Percentiles rank a stretch among this genome's conserved stretches.
Evolutionary conservation across 1,139 yeast genomes (phyloP).

Genomic region (Pichia cactophila): DNA sequence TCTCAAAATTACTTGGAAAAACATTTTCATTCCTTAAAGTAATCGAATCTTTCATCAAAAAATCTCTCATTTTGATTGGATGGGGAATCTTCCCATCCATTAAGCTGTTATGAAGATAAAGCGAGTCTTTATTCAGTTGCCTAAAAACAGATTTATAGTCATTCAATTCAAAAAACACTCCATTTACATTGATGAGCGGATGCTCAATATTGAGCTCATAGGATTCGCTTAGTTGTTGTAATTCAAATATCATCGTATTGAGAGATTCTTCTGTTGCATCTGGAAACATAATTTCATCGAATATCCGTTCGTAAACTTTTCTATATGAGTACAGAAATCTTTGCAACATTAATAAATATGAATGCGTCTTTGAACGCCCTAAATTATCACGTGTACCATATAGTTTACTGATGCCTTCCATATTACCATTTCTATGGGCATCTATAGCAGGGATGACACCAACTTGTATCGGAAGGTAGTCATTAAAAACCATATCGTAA

Average conservation of each 20-base stretch:
- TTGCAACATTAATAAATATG: slow-evolving; percentile 19
- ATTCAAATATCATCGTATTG: slow-evolving; percentile 18
- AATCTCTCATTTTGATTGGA: slow-evolving; percentile 23
- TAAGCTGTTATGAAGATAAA: slow-evolving; percentile 21
- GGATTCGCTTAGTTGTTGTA: slow-evolving; percentile 33
- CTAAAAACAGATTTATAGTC: slow-evolving; percentile 30
- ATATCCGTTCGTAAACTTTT: slow-evolving; percentile 5
- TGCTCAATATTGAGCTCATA: slow-evolving; percentile 2
- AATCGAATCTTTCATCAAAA: slow-evolving; percentile 21
- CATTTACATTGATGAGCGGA: slow-evolving; percentile 64
- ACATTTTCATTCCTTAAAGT: slow-evolving; percentile 28
- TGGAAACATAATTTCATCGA: slow-evolving; percentile 12
- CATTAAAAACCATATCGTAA: slow-evolving; percentile 43
- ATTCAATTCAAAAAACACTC: slow-evolving; percentile 44
- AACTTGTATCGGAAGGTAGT: slow-evolving; percentile 68
- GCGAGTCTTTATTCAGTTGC: slow-evolving; percentile 32
- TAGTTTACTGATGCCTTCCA: slow-evolving; percentile 26
- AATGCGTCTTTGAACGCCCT: slow-evolving; percentile 23
- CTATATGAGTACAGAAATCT: slow-evolving; percentile 13
- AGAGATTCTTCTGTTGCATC: slow-evolving; percentile 3
- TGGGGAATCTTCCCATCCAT: slow-evolving; percentile 28
- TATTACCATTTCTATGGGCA: slow-evolving; percentile 16
- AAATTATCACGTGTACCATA: slow-evolving; percentile 29
- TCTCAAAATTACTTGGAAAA: slow-evolving; percentile 26
- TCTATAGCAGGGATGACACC: slow-evolving; percentile 63